Evolutionary conservation across 352 stramenopile species (phyloP), one percentile per base, ranked within the genome.

Genomic region (Globisporangium uncinulatum): DNA sequence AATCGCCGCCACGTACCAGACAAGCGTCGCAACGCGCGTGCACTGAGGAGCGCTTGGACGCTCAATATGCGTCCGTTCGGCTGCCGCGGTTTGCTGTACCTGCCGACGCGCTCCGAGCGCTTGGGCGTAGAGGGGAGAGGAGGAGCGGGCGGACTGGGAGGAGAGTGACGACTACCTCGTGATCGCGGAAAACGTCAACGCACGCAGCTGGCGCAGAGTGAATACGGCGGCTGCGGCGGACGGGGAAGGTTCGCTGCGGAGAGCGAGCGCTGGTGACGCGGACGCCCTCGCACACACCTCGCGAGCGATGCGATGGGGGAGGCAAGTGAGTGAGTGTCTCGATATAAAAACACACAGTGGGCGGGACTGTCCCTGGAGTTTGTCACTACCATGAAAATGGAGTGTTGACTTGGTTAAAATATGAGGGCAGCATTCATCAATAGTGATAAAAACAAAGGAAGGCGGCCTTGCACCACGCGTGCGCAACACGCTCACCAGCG

Each of bases 281-380:
- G 42, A 46, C 42, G 42, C 39, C 13, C 42, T 46, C 15, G n/a
- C 17, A 19, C 42, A 24, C 42, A 29, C 24, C 49, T 10, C 17
- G 39, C n/a, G 39, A 54, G 37, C 37, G 24, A 29, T 29, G 32
- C 49, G 31, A 14, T 51, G 46, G 17, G 39, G 36, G 50, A n/a
- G 11, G 34, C 41, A 32, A 24, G 47, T 52, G 45, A 34, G 45
- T 50, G 47, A 39, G 47, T 41, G 31, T 41, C 17, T 54, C 29
- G n/a, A 29, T 55, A 31, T 31, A 48, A 48, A 48, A 48, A 29
- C 42, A 11, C n/a, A 29, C 39, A 20, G 41, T 6, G 41, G 6
- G 15, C 7, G 11, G 13, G 42, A 29, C 24, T 14, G 11, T 11
- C 7, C 43, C 43, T 48, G 6, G 43, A 21, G 24, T 48, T 29